These are phyloP conservation scores for Calonectria fujianensis DNA, from an alignment of 2,329 filamentous ascomycete species.

Conservation along the genomic window DNA sequence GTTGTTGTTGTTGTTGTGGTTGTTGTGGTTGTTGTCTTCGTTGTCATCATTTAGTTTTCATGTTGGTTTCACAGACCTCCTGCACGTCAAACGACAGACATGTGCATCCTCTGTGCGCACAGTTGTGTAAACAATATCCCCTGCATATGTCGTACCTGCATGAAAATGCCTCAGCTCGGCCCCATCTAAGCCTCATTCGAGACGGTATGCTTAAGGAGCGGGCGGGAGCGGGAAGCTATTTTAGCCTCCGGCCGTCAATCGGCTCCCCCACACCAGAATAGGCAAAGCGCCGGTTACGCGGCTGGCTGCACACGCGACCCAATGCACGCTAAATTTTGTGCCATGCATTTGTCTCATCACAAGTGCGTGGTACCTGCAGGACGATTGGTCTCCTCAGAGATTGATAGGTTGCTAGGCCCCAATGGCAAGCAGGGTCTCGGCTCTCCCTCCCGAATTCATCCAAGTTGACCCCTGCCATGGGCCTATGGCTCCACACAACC, in stretches of 20 bases:
- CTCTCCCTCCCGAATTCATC: not conserved
- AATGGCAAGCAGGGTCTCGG: slow-evolving; percentile 10
- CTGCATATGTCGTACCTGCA: slow-evolving; percentile 18
- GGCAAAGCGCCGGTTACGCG: not conserved
- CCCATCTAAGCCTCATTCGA: not conserved
- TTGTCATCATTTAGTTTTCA: not conserved
- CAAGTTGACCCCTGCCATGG: not conserved
- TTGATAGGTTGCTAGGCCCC: not conserved
- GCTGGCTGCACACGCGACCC: slow-evolving; percentile 23
- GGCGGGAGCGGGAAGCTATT: slow-evolving; percentile 15
- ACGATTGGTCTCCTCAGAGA: not conserved
- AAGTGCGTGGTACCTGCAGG: slow-evolving; percentile 13
- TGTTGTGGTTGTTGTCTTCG: not conserved
- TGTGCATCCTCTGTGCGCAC: not conserved
- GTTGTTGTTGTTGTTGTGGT: not conserved
- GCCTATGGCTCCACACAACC: not conserved
- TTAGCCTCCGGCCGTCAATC: slow-evolving; percentile 15
- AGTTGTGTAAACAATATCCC: not conserved
- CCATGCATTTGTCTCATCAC: not conserved
- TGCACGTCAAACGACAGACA: not conserved
- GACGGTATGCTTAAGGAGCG: not conserved
- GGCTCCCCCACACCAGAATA: not conserved
- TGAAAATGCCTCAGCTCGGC: slow-evolving; percentile 10
- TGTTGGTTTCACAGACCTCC: not conserved
- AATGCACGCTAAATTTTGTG: not conserved